phyloP scores from a whole-genome alignment of 139 green algal genomes.

The Coelastrella sp. region DNA sequence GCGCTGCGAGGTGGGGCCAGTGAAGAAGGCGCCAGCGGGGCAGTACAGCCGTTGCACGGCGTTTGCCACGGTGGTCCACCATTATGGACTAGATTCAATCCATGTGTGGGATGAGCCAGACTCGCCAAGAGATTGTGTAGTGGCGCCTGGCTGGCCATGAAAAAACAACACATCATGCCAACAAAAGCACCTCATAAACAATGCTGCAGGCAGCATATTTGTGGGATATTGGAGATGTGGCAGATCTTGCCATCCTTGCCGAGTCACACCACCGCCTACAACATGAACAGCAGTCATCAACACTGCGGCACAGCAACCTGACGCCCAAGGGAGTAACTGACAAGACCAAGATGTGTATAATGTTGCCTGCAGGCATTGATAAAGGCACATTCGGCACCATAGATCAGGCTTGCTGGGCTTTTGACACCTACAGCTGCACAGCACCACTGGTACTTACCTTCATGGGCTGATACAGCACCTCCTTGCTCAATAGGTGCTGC shows the following conservation, averaged over 20 bases:
- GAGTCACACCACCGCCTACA: no score
- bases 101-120: no score
- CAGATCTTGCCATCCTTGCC: no score
- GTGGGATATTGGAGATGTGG: no score
- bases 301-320: no score
- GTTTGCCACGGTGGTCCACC: neutral
- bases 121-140: no score
- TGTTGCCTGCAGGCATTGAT: neutral
- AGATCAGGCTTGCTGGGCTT: neutral
- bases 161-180: no score
- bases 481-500: constrained; percentile 89
- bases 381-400: neutral
- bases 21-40: neutral
- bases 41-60: neutral
- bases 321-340: no score
- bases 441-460: constrained; percentile 60
- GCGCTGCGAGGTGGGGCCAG: neutral
- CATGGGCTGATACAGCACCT: constrained; percentile 88
- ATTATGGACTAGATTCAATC: neutral
- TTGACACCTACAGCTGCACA: neutral
- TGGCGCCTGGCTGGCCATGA: no score
- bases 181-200: no score
- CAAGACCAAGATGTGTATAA: no score
- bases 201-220: no score
- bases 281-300: neutral